phyloP scores from a whole-genome alignment of 495 filamentous ascomycete genomes.

The Tuber indicum region DNA sequence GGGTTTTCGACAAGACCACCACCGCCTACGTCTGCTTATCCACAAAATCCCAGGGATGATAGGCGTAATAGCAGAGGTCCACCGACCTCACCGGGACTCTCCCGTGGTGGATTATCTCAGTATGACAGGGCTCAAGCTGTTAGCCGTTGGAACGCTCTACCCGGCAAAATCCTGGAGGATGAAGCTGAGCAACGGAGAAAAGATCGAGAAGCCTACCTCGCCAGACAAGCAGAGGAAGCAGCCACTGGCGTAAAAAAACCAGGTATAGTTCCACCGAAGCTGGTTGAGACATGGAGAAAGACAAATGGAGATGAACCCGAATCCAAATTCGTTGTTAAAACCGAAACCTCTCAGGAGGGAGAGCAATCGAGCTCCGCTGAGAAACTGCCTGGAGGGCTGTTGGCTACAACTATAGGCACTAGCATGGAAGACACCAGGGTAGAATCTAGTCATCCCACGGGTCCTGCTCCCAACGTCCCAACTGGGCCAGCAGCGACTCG shows the following conservation, averaged over 20 bases:
- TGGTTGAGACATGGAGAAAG: slow-evolving; percentile 40
- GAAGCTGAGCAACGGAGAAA: slow-evolving; percentile 29
- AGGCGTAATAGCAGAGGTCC: slow-evolving; percentile 13
- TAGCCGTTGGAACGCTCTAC: slow-evolving; percentile 34
- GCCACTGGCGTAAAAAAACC: slow-evolving; percentile 32
- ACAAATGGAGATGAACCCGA: slow-evolving; percentile 18
- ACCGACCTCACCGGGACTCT: slow-evolving; percentile 22
- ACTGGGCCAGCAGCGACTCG: slow-evolving; percentile 25
- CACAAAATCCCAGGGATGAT: slow-evolving; percentile 30
- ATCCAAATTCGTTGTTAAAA: slow-evolving; percentile 27
- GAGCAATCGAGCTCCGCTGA: slow-evolving; percentile 9
- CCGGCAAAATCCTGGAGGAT: slow-evolving; percentile 31
- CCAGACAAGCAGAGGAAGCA: slow-evolving; percentile 32
- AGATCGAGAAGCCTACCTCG: slow-evolving; percentile 28
- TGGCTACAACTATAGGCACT: slow-evolving; percentile 10
- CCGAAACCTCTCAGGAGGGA: slow-evolving; percentile 23
- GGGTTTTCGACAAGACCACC: slow-evolving; percentile 35
- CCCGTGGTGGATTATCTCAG: slow-evolving; percentile 27
- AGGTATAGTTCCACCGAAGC: slow-evolving; percentile 22
- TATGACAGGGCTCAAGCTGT: slow-evolving; percentile 34
- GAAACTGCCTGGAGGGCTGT: background rate
- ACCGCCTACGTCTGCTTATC: slow-evolving; percentile 21
- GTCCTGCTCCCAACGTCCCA: slow-evolving; percentile 20
- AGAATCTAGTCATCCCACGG: slow-evolving; percentile 2
- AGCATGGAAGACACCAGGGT: background rate